Evolutionary conservation across 2,329 filamentous ascomycete species (phyloP).

Genomic region (Xylaria polymorpha): DNA sequence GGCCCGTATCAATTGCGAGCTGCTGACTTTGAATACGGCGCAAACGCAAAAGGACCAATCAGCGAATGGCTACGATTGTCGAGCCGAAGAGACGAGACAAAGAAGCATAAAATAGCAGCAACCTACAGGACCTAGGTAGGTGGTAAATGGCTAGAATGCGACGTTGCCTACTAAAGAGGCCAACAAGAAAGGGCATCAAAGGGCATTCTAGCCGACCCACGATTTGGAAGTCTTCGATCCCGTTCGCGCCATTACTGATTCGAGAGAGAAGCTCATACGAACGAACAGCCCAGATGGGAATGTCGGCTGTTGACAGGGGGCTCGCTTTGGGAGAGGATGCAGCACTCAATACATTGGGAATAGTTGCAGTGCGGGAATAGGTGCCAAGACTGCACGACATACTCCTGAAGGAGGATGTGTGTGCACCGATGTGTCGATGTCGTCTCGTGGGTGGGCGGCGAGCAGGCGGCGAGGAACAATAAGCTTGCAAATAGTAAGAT

Average conservation of each 20-base stretch:
- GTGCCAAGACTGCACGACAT: constrained; percentile 28
- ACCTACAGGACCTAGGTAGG: no score
- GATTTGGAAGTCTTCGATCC: constrained; percentile 9
- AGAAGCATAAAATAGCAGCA: neutral
- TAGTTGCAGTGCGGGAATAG: constrained; percentile 21
- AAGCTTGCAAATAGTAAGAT: constrained; percentile 22
- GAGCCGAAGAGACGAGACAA: neutral
- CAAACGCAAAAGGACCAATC: constrained; percentile 22
- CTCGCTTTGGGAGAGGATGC: constrained; percentile 8
- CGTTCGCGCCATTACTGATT: constrained; percentile 2
- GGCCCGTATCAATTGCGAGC: neutral
- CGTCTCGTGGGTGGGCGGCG: neutral
- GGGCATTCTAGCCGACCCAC: constrained; percentile 13
- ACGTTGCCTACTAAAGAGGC: constrained; percentile 1
- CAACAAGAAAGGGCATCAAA: constrained; percentile 2
- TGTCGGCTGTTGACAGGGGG: constrained; percentile 5
- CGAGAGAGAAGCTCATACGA: constrained; percentile 2
- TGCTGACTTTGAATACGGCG: neutral
- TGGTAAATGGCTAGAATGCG: constrained; percentile 6
- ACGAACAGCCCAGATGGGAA: constrained; percentile 16
- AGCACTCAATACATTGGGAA: constrained; percentile 29
- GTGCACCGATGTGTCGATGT: neutral
- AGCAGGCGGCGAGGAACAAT: constrained; percentile 19
- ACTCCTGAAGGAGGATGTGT: constrained; percentile 26
- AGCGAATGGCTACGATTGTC: neutral